Base-by-base conservation (phyloP, 1,284 basidiomycete species). In the Phylloboletellus chloephorus region DNA sequence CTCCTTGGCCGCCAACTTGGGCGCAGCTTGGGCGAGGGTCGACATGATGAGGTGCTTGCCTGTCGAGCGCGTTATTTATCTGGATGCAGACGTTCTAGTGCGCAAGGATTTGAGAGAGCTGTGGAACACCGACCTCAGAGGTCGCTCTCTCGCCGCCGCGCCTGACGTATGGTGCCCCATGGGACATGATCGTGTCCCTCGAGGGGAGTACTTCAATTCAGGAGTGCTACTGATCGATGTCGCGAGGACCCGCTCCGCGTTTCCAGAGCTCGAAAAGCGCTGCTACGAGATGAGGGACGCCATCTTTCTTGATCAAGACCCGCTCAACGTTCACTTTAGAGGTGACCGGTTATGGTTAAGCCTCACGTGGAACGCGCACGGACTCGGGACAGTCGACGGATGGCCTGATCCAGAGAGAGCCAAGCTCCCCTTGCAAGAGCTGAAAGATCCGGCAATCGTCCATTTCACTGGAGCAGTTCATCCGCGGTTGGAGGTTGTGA, bases 401-500 rank as follows among this genome's bases (percentile, higher is more conserved):
- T 50, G 50, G 25, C 52, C 56, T 4, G 63, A 63, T 12, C 35
- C 51, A 3, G 69, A 72, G 21, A 60, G 71, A 25, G 52, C 55
- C 1, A 30, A 35, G 10, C 46, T 69, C 16, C 40, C 54, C 8
- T 43, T 70, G 19, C 49, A 54, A 12, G 53, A 56, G n/a, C 64
- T 71, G 63, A 47, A 56, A 7, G 50, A 69, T 25, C 67, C 73
- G 0, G 48, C 43, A 1, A 67, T 77, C 40, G 69, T 78, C 4
- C 75, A 76, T 46, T 77, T 77, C 56, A 74, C 73, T 1, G 73
- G 75, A 1, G 67, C 72, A 4, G 59, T 73, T 5, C 58, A 74
- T 51, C 73, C 73, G 3, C 52, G n/a, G n/a, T n/a, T n/a, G n/a
- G n/a, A n/a, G n/a, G n/a, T n/a, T n/a, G n/a, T n/a, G n/a, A n/a